Conservation (phyloP, 208 protist species). For the Angomonas ambiguus region DNA sequence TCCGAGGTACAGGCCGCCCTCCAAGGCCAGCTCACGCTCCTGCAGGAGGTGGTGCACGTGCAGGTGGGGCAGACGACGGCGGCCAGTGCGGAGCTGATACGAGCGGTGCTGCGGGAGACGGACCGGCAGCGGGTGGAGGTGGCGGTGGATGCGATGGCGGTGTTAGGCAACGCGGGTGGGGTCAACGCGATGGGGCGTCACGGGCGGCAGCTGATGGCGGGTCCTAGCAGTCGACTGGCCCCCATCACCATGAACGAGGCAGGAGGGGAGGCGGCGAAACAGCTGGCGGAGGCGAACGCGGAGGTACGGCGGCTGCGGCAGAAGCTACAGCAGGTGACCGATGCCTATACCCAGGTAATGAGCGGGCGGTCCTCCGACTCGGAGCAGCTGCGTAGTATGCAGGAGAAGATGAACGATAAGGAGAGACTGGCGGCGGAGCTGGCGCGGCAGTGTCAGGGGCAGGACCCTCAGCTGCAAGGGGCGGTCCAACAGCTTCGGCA, state of each 20-base stretch:
- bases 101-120: slow-evolving; percentile 58
- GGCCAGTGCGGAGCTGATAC: slow-evolving; percentile 51
- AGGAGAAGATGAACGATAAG: slow-evolving; percentile 43
- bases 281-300: slow-evolving; percentile 65
- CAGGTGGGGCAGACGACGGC: slow-evolving; percentile 45
- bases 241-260: slow-evolving; percentile 57
- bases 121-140: slow-evolving; percentile 54
- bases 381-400: slow-evolving; percentile 41
- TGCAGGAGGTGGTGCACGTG: slow-evolving; percentile 48
- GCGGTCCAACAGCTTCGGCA: slow-evolving; percentile 37
- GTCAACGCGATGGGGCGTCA: slow-evolving; percentile 47
- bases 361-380: slow-evolving; percentile 33
- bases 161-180: slow-evolving; percentile 48
- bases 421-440: slow-evolving; percentile 35
- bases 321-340: slow-evolving; percentile 61
- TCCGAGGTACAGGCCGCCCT: slow-evolving; percentile 46
- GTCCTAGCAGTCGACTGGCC: slow-evolving; percentile 48
- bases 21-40: slow-evolving; percentile 41
- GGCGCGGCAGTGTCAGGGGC: slow-evolving; percentile 27
- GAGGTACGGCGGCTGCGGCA: slow-evolving; percentile 55
- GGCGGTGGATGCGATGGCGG: slow-evolving; percentile 38
- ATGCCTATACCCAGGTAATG: slow-evolving; percentile 61
- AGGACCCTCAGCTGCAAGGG: slow-evolving; percentile 31
- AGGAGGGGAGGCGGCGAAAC: slow-evolving; percentile 42
- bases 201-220: slow-evolving; percentile 47